Evolutionary conservation across 2,329 filamentous ascomycete genomes (phyloP).

Genomic region (Microascus cirrosus): DNA sequence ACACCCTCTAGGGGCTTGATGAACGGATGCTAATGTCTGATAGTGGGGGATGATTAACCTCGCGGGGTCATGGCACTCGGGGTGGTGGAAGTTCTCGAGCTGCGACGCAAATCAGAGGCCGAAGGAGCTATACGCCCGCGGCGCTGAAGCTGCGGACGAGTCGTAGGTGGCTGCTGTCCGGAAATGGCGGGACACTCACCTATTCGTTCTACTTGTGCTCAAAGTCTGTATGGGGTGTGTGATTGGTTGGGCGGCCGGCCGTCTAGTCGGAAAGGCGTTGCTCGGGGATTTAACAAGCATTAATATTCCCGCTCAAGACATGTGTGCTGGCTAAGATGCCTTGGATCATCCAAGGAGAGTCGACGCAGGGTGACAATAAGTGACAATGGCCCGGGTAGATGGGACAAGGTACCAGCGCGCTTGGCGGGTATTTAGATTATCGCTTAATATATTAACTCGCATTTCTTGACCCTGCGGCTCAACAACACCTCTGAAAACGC

Average conservation of each 20-base stretch:
- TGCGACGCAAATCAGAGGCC: constrained; percentile 43
- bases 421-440: neutral
- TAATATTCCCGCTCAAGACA: too few relatives aligned
- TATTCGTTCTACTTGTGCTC: neutral
- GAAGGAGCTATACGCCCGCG: constrained; percentile 37
- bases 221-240: neutral
- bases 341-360: neutral
- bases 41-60: constrained; percentile 47
- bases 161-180: neutral
- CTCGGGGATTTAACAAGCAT: too few relatives aligned
- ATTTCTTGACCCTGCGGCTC: neutral
- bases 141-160: neutral
- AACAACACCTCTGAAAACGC: neutral
- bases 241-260: too few relatives aligned
- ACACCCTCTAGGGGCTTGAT: neutral
- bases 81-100: constrained; percentile 55
- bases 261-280: too few relatives aligned
- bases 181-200: neutral
- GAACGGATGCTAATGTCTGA: neutral
- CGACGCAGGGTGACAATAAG: neutral
- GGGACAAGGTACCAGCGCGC: neutral
- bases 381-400: neutral
- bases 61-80: constrained; percentile 41
- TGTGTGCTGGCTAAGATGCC: too few relatives aligned
- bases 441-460: neutral